Base-by-base conservation (phyloP, 2,329 filamentous ascomycete species). In the Hymenoscyphus repandus region DNA sequence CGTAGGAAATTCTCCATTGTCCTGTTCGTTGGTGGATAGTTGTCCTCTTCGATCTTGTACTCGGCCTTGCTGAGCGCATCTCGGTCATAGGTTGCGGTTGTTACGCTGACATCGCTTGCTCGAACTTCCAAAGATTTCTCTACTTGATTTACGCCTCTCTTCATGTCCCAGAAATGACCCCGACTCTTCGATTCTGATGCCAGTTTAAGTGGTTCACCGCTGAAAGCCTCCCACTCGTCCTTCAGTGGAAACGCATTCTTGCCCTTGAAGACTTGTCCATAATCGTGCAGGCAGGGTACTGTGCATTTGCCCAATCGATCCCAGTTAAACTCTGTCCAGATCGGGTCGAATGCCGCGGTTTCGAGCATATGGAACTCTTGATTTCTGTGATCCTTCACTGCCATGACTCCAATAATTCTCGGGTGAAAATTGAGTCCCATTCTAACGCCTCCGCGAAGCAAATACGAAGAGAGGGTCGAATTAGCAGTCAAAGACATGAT, bases 381-480 rank as follows among this genome's bases (percentile, higher is more conserved):
- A 49, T 77, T 76, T 42, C 75, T 70, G 3, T 71, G 70, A 52
- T 80, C 77, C 58, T 78, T 78, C 67, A 76, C 77, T 2, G 76
- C 74, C 74, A 80, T 78, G 42, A 76, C 72, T 2, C 77, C 76
- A 20, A 80, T 70, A 5, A 79, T 72, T 15, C 74, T 69, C 1
- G 77, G 77, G 50, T 80, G 77, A 62, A 79, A 80, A 54, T 79
- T 79, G 53, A 79, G 69, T 2, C 76, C 76, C 77, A 80, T 80
- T 44, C 77, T 68, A 9, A 79, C 75, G 31, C 76, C 77, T 32
- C 77, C 77, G 37, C 75, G 73, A 17, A 80, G 67, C 1, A 80
- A 68, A 54, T 80, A 79, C 0, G 75, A 76, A 0, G 75, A 78
- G 1, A 79, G 67, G 1, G 74, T 76, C 0, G 74, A 76, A 57